Evolutionary conservation across 148 eudicot genomes (phyloP), one percentile per base, ranked within the genome.

Genomic region (Vaccinium vitisidaea): DNA sequence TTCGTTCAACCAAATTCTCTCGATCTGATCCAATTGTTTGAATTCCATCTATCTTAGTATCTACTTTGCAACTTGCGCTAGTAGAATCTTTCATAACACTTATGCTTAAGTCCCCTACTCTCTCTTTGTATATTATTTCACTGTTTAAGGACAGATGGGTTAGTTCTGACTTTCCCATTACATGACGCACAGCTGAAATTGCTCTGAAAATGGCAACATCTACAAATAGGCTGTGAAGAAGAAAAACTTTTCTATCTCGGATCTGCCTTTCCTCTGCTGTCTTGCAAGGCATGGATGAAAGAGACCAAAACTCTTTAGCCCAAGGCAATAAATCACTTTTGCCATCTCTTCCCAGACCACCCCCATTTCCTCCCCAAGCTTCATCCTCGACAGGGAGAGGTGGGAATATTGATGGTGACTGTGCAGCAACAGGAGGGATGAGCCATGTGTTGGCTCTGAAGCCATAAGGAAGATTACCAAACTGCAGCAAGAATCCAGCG

Each of bases 371-470:
- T 84, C 99, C 97, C 99, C 99, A 97, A 80, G 90, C 89, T 87
- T 91, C 94, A 86, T 97, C 99, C 89, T 97, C 99, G 3, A 88
- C 88, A 0, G 99, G 99, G 61, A 97, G 97, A 86, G 93, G 91
- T 53, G 94, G 97, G 78, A 95, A 97, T 75, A 85, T 70, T 1
- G 95, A 88, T 75, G 95, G 94, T 83, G 90, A 90, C 49, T 90
- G 95, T 75, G 98, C 93, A 58, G 96, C 93, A 73, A 92, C 83
- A 18, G 99, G 98, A 82, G 99, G 98, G 82, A 94, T 92, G 74
- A 97, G 97, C 99, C 99, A 97, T 65, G 99, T 95, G 90, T 97
- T 97, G 89, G 99, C 97, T 92, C 98, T 89, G 91, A 95, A 97
- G 69, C 99, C 99, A 87, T 87, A 97, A 4, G 99, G 99, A 36